Conservation (phyloP, 306 rosid species). For the Vicia sativa region DNA sequence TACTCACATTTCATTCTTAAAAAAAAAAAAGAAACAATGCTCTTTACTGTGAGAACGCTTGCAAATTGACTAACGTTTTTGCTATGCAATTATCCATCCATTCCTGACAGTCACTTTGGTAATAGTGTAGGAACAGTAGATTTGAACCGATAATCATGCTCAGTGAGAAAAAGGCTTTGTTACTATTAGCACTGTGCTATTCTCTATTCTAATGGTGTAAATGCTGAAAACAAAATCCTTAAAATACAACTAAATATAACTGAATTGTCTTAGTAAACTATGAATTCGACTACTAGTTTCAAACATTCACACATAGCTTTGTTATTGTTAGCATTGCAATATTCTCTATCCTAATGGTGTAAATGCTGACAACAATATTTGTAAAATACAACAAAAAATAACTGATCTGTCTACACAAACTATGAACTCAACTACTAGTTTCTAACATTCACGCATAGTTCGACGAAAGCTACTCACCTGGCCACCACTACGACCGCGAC, state of each 20-base stretch:
- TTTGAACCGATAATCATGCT: no score
- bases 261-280: background rate
- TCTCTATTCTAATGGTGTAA: background rate
- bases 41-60: no score
- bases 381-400: background rate
- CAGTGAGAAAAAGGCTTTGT: background rate
- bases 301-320: background rate
- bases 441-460: background rate
- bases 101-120: no score
- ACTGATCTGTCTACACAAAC: background rate
- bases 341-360: background rate
- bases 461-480: constrained; percentile 53
- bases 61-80: no score
- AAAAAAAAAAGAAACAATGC: no score
- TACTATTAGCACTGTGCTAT: background rate
- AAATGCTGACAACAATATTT: background rate
- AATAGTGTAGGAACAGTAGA: no score
- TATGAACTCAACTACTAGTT: background rate
- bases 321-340: background rate
- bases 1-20: no score
- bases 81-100: no score
- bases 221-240: background rate
- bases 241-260: background rate
- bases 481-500: constrained; percentile 99
- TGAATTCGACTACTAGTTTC: background rate